Percentiles rank a stretch among this genome's conserved stretches.
Evolutionary conservation across 2,329 filamentous ascomycete genomes (phyloP).

Genomic region (Curvularia eragrostidis): DNA sequence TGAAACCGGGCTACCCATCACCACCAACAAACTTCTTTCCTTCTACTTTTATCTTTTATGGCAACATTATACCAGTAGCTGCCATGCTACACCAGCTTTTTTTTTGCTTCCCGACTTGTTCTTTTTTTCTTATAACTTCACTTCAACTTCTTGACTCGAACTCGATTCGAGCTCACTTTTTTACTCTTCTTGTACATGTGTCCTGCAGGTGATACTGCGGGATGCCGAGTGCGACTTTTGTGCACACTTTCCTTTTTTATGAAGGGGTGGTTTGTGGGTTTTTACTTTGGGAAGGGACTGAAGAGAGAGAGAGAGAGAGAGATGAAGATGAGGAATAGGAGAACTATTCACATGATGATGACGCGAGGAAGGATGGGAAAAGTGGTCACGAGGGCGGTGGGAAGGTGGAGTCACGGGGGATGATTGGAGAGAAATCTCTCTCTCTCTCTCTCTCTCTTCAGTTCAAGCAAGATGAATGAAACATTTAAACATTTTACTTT

Average conservation of each 20-base stretch:
- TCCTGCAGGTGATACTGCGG: too few species aligned
- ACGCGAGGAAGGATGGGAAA: neutral
- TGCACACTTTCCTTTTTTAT: too few species aligned
- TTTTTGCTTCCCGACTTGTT: neutral
- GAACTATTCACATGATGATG: too few species aligned
- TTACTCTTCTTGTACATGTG: too few species aligned
- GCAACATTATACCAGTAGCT: constrained; percentile 5
- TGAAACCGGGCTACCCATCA: too few species aligned
- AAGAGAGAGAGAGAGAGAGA: neutral
- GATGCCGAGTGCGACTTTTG: too few species aligned
- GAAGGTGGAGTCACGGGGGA: too few species aligned
- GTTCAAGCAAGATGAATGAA: neutral
- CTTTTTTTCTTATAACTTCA: neutral
- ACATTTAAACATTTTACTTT: neutral
- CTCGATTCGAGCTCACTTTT: too few species aligned
- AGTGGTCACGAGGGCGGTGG: neutral
- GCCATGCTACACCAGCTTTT: neutral
- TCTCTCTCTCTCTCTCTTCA: neutral
- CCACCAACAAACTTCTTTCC: neutral
- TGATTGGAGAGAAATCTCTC: neutral
- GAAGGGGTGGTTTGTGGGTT: too few species aligned
- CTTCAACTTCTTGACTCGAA: neutral
- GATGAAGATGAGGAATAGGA: neutral
- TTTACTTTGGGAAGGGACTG: neutral
- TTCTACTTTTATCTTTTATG: neutral